Conservation (phyloP, 805 yeast species). For the Kluyveromyces lactis region DNA sequence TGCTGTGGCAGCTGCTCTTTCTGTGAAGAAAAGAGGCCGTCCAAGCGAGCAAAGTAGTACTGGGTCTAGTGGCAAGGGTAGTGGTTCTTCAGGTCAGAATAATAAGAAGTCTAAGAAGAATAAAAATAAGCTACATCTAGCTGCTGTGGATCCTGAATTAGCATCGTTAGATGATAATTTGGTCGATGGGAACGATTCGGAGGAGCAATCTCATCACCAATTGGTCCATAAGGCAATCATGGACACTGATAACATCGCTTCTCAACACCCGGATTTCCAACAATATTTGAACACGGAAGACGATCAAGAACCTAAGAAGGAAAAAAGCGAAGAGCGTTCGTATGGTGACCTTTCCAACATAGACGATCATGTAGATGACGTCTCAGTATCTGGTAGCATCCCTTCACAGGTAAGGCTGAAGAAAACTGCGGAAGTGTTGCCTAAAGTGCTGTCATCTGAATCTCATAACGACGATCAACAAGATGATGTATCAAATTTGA, state of each 20-base stretch:
- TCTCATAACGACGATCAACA: constrained; percentile 1
- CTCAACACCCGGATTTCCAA: constrained; percentile 32
- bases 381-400: constrained; percentile 4
- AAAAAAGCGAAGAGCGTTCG: constrained; percentile 3
- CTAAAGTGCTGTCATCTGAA: constrained; percentile 15
- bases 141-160: constrained; percentile 52
- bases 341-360: constrained; percentile 2
- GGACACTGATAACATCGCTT: constrained; percentile 56
- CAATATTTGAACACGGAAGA: constrained; percentile 27
- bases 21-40: constrained; percentile 12
- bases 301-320: constrained; percentile 10
- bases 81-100: constrained; percentile 9
- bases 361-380: constrained; percentile 10
- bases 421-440: constrained; percentile 16
- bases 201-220: constrained; percentile 44
- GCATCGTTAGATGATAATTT: constrained; percentile 37
- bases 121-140: constrained; percentile 21
- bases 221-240: constrained; percentile 63
- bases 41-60: constrained; percentile 9
- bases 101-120: constrained; percentile 14
- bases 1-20: constrained; percentile 28
- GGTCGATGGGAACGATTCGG: constrained; percentile 5
- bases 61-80: constrained; percentile 9
- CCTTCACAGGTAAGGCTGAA: constrained; percentile 2
- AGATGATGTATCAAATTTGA: constrained; percentile 33